phyloP scores from a whole-genome alignment of 257 asterid species.

The Solanum tacnaense region DNA sequence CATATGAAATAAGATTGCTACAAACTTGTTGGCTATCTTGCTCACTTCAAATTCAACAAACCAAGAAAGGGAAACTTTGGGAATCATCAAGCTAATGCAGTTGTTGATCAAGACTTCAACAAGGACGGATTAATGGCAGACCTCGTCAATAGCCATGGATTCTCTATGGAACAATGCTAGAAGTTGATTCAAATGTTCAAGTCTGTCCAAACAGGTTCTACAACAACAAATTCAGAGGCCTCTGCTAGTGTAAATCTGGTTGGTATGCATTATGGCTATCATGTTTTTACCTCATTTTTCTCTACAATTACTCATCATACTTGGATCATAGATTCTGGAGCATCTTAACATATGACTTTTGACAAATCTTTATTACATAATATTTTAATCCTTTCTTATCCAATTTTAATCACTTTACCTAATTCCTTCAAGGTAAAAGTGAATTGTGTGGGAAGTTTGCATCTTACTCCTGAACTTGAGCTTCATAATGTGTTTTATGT shows the following conservation, averaged over 20 bases:
- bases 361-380: not conserved
- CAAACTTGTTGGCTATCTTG: not conserved
- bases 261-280: not conserved
- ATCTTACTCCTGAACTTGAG: too few relatives aligned
- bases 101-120: not conserved
- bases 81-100: not conserved
- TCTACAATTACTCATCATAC: not conserved
- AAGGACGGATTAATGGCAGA: not conserved
- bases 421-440: too few relatives aligned
- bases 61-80: not conserved
- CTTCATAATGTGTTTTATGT: too few relatives aligned
- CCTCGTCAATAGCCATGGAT: not conserved
- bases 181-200: not conserved
- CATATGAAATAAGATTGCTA: not conserved
- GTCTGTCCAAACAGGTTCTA: not conserved
- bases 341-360: not conserved
- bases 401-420: too few relatives aligned
- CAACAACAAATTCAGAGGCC: not conserved
- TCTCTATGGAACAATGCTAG: not conserved
- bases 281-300: not conserved
- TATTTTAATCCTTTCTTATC: too few relatives aligned
- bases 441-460: too few relatives aligned
- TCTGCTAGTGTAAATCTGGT: not conserved
- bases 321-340: not conserved
- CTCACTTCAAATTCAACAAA: not conserved